A percentile compares a stretch with the other conserved stretches of the same genome.
Evolutionary conservation across 306 rosid genomes (phyloP).

Genomic region (Abrus precatorius): DNA sequence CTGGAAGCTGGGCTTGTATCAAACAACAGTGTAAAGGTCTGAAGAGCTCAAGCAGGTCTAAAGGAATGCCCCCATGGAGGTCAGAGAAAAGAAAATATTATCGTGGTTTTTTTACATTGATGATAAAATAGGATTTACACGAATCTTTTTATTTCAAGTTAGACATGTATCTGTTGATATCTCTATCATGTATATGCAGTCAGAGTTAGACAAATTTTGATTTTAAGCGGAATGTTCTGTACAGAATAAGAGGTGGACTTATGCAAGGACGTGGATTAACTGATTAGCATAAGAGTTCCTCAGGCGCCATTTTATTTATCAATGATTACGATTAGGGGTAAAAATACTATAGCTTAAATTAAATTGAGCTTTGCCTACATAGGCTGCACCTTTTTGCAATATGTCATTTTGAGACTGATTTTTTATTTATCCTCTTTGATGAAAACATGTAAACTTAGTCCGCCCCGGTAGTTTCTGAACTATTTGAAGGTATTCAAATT

Average conservation of each 20-base stretch:
- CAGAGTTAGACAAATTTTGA: constrained; percentile 42
- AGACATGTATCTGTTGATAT: constrained; percentile 51
- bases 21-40: constrained; percentile 29
- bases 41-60: constrained; percentile 43
- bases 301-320: neutral
- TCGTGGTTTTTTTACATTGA: constrained; percentile 36
- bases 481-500: no score
- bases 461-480: no score
- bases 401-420: no score
- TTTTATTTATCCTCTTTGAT: no score
- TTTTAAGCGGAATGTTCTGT: constrained; percentile 49
- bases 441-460: no score
- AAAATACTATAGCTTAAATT: neutral
- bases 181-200: constrained; percentile 47
- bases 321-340: neutral
- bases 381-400: no score
- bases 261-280: constrained; percentile 25
- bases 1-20: constrained; percentile 42
- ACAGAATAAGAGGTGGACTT: constrained; percentile 53
- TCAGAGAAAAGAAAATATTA: constrained; percentile 40
- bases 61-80: constrained; percentile 52
- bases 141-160: constrained; percentile 38
- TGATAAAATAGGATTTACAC: constrained; percentile 38
- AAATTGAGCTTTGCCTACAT: no score
- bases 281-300: neutral